A percentile compares a stretch with the other conserved stretches of the same genome.
These are phyloP conservation scores for Penicillium macrosclerotiorum DNA, from an alignment of 495 filamentous ascomycete species.

Conservation along the genomic window DNA sequence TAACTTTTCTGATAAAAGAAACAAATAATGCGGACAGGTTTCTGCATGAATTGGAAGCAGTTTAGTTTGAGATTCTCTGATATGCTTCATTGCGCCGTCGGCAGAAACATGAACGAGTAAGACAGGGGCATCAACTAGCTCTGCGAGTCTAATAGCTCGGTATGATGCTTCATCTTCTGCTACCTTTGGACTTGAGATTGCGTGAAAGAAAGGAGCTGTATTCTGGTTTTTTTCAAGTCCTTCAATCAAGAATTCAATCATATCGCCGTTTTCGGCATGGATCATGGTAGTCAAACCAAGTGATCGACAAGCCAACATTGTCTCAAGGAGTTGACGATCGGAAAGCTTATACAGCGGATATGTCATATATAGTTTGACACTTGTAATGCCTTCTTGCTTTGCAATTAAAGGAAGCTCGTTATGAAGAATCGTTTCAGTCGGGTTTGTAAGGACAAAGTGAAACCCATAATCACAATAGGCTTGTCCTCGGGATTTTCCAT, in stretches of 20 bases:
- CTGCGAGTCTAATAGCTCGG: slow-evolving; percentile 41
- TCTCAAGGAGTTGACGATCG: slow-evolving; percentile 14
- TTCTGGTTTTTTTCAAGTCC: no score
- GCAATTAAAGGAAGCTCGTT: slow-evolving; percentile 13
- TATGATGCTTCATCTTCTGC: slow-evolving; percentile 45
- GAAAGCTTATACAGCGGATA: slow-evolving; percentile 12
- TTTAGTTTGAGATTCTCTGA: slow-evolving; percentile 25
- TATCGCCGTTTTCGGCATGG: slow-evolving; percentile 19
- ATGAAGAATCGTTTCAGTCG: slow-evolving; percentile 8
- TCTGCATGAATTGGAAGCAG: slow-evolving; percentile 37
- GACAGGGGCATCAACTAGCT: slow-evolving; percentile 43
- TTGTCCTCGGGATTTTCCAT: slow-evolving; percentile 6
- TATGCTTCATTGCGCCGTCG: no score
- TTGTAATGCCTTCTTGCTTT: slow-evolving; percentile 14
- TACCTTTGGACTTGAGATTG: slow-evolving; percentile 32
- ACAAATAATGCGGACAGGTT: slow-evolving; percentile 40
- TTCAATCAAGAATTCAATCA: slow-evolving; percentile 17
- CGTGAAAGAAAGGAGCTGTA: slow-evolving; percentile 36
- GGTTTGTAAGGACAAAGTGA: slow-evolving; percentile 15
- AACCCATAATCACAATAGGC: slow-evolving; percentile 15
- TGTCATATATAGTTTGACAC: slow-evolving; percentile 16
- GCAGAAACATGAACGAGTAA: slow-evolving; percentile 49
- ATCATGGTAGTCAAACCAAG: no score
- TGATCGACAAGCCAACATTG: slow-evolving; percentile 13
- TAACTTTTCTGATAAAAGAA: no score